Evolutionary conservation across 1,284 basidiomycete genomes (phyloP), one percentile per base, ranked within the genome.

Genomic region (Coniferiporia sulphurascens): DNA sequence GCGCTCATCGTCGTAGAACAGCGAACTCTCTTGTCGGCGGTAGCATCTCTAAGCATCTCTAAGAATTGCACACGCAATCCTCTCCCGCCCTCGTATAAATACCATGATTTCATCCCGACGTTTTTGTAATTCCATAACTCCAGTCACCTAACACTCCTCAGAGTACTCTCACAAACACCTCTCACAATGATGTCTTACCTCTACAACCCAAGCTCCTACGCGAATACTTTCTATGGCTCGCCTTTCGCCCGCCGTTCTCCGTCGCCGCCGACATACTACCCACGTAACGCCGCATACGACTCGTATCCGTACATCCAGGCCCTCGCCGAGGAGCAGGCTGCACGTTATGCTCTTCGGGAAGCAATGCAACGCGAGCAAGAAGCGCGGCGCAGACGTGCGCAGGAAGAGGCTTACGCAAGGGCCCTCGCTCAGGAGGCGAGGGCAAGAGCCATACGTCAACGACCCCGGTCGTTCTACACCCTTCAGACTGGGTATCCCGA

Each of bases 281-380:
- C 61, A 6, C 41, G 55, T 43, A 55, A 34, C 48, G 34, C 15
- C 19, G 21, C 57, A 17, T 50, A 27, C 44, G 58, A 62, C 35
- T 45, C 52, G 15, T 59, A 59, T 44, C 51, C 52, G 15, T 59
- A 59, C 46, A 32, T 59, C 17, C 46, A 53, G 4, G 52, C 61
- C 15, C 57, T 62, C 36, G 61, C 58, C 8, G 61, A 62, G 22
- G 61, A 62, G 50, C 57, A 62, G 48, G 61, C 53, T 41, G 61
- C 57, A 4, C 46, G 57, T 3, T 13, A 36, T 2, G 61, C 52
- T 10, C 54, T 59, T 41, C 49, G 52, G 34, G 49, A 49, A 4
- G 57, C 57, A 9, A 51, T 59, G 10, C 54, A 49, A 13, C 53
- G 54, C n/a, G 56, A 59, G 21, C 60, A 56, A 32, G 56, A 54